Evolutionary conservation across 208 protist genomes (phyloP).

Genomic region (Trypanosoma lewisi): DNA sequence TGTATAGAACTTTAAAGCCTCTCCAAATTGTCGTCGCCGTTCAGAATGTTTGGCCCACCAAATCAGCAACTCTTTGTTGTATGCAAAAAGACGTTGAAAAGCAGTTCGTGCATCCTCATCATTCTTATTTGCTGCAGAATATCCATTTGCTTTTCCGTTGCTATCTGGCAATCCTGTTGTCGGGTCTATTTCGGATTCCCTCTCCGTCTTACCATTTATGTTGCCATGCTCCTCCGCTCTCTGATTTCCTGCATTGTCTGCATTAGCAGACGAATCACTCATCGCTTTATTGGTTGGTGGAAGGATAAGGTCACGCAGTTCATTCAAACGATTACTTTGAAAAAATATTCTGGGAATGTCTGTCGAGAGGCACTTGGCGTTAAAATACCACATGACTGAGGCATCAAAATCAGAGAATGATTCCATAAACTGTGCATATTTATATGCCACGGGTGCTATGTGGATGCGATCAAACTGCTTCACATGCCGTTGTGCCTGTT

Average conservation of each 20-base stretch:
- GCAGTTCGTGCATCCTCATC: slow-evolving; percentile 30
- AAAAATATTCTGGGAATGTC: slow-evolving; percentile 95
- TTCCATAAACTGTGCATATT: slow-evolving; percentile 95
- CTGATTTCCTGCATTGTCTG: not conserved
- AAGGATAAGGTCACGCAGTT: slow-evolving; percentile 87
- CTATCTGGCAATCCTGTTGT: not conserved
- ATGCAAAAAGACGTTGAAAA: slow-evolving; percentile 62
- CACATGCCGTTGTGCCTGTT: slow-evolving; percentile 89
- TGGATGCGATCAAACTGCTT: slow-evolving; percentile 92
- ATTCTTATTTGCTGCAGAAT: slow-evolving; percentile 9
- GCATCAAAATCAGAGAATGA: slow-evolving; percentile 89
- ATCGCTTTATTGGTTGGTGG: slow-evolving; percentile 14
- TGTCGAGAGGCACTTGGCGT: slow-evolving; percentile 80
- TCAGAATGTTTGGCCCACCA: slow-evolving; percentile 95
- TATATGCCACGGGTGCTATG: slow-evolving; percentile 91
- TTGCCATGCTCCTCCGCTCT: not conserved
- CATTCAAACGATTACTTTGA: slow-evolving; percentile 69
- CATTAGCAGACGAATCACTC: not conserved
- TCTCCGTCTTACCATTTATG: not conserved
- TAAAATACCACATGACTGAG: slow-evolving; percentile 92
- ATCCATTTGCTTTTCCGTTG: not conserved
- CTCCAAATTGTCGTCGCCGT: slow-evolving; percentile 70
- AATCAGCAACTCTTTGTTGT: slow-evolving; percentile 76
- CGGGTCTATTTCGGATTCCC: slow-evolving; percentile 7
- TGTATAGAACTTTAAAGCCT: slow-evolving; percentile 92